Percentiles rank a stretch among this genome's conserved stretches.
Conservation (phyloP, 495 filamentous ascomycete genomes). For the Aspergillus sclerotioniger region DNA sequence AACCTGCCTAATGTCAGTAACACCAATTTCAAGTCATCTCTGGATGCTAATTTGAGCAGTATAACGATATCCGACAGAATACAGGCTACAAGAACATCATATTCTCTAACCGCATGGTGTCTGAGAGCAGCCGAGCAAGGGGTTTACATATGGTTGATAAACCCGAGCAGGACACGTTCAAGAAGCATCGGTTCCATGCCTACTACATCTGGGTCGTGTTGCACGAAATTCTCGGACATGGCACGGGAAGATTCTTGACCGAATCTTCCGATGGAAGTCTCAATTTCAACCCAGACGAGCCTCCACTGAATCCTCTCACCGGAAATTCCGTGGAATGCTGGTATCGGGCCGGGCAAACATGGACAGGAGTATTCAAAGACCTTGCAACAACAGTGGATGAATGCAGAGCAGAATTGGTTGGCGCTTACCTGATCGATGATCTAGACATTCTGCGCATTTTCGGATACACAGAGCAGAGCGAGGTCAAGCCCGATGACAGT, state of each 20-base stretch:
- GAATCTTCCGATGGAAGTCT: slow-evolving; percentile 27
- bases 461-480: slow-evolving; percentile 23
- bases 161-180: slow-evolving; percentile 34
- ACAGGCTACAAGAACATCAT: slow-evolving; percentile 50
- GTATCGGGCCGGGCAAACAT: slow-evolving; percentile 50
- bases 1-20: slow-evolving; percentile 43
- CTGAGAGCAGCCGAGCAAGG: slow-evolving; percentile 31
- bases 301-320: slow-evolving; percentile 44
- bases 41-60: slow-evolving; percentile 23
- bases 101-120: slow-evolving; percentile 43
- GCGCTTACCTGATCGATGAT: slow-evolving; percentile 43
- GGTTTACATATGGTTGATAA: slow-evolving; percentile 35
- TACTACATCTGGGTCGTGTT: slow-evolving; percentile 42
- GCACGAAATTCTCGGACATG: slow-evolving; percentile 49
- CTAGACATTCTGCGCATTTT: slow-evolving; percentile 38
- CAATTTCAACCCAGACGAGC: slow-evolving; percentile 44
- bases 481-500: slow-evolving; percentile 35
- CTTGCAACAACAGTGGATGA: slow-evolving; percentile 48
- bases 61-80: slow-evolving; percentile 47
- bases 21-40: not conserved
- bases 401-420: slow-evolving; percentile 45
- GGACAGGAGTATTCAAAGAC: slow-evolving; percentile 44
- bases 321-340: slow-evolving; percentile 39
- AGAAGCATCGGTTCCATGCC: slow-evolving; percentile 34
- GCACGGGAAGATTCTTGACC: slow-evolving; percentile 33